phyloP scores from a whole-genome alignment of 1,284 basidiomycete species.

The Ganoderma lingzhi region DNA sequence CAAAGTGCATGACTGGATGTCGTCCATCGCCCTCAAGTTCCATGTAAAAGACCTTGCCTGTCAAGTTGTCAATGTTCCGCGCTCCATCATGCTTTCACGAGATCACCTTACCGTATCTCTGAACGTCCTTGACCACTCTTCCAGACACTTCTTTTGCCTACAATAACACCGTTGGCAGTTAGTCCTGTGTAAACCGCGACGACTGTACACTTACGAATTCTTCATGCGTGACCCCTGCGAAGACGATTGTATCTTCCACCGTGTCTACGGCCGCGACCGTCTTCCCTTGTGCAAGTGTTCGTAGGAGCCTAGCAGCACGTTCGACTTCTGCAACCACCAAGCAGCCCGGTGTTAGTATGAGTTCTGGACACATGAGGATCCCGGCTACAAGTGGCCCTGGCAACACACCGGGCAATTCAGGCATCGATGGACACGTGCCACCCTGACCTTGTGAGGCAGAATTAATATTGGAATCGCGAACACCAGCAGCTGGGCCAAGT shows the following conservation, averaged over 20 bases:
- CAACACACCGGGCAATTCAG: slow-evolving; percentile 4
- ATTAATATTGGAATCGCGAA: no score
- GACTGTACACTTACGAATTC: slow-evolving; percentile 61
- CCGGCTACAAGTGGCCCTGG: background rate
- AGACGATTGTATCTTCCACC: slow-evolving; percentile 76
- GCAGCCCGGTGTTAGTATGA: background rate
- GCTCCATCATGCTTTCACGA: no score
- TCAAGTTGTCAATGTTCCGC: background rate
- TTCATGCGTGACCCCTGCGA: slow-evolving; percentile 61
- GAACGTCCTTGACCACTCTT: slow-evolving; percentile 65
- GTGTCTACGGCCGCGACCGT: slow-evolving; percentile 67
- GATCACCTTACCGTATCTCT: slow-evolving; percentile 63
- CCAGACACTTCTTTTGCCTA: slow-evolving; percentile 69
- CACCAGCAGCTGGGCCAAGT: no score
- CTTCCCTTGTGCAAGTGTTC: slow-evolving; percentile 63
- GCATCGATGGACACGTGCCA: background rate
- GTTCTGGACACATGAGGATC: background rate
- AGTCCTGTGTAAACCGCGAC: no score
- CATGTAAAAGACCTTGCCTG: slow-evolving; percentile 85
- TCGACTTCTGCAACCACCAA: slow-evolving; percentile 68
- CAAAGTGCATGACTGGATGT: slow-evolving; percentile 81
- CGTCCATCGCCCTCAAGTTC: slow-evolving; percentile 68
- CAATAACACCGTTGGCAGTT: background rate
- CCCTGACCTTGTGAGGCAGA: background rate
- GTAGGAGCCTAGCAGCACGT: slow-evolving; percentile 68